phyloP scores from a whole-genome alignment of 768 basidiomycete genomes.

The Russula abietina region DNA sequence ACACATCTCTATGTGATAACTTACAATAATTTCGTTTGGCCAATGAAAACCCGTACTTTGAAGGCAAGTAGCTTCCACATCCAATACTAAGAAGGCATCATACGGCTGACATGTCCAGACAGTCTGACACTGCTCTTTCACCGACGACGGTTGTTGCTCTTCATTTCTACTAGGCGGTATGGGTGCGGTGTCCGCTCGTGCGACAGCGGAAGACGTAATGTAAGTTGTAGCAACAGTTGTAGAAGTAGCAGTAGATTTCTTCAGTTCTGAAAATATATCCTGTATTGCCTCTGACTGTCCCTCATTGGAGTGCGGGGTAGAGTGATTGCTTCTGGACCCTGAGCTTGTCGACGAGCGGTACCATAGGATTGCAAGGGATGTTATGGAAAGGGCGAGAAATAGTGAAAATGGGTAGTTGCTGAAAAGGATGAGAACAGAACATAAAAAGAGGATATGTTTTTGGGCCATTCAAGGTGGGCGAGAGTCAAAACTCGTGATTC shows the following conservation, averaged over 20 bases:
- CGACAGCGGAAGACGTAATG: constrained; percentile 1
- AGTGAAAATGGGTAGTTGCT: neutral
- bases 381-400: neutral
- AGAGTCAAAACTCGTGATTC: neutral
- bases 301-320: neutral
- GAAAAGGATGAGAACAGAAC: neutral
- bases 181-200: constrained; percentile 1
- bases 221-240: constrained; percentile 16
- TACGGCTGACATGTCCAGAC: constrained; percentile 42
- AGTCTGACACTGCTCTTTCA: neutral
- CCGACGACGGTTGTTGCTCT: constrained; percentile 5
- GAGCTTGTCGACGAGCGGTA: constrained; percentile 15
- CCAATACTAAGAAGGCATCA: constrained; percentile 81
- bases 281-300: neutral
- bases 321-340: neutral
- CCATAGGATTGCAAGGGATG: constrained; percentile 10
- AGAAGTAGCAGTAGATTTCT: constrained; percentile 14
- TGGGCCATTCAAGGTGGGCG: neutral
- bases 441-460: neutral
- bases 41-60: constrained; percentile 66
- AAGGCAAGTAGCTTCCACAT: constrained; percentile 83
- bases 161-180: neutral
- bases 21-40: constrained; percentile 94
- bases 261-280: constrained; percentile 20
- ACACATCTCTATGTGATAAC: constrained; percentile 29